Base-by-base conservation (phyloP, 148 eudicot species). In the Gaultheria prostrata region DNA sequence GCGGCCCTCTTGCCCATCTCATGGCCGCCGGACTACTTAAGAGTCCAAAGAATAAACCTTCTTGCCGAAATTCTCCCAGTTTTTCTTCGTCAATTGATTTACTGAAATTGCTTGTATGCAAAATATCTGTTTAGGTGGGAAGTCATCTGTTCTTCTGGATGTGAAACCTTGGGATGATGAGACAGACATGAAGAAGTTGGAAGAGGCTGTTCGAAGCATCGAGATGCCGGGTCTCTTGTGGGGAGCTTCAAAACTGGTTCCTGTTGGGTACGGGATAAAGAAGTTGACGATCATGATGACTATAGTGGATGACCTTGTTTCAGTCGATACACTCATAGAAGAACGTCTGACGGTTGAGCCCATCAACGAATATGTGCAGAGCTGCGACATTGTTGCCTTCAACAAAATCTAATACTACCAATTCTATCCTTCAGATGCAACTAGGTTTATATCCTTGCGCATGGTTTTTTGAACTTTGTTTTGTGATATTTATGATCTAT, bases 111-210 rank as follows among this genome's bases (percentile, higher is more conserved):
- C 59, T 87, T 18, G 81, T 59, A 46, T 18, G 48, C 49, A 73
- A 57, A 56, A 1, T 51, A 28, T 57, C 26, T 51, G 30, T 63
- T 79, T 86, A 97, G 98, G 97, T 87, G 99, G 99, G 32, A 97
- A 97, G 80, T 97, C 99, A 56, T 97, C 99, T 15, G 95, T 97
- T 79, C 97, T 97, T 78, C 51, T 97, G 91, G 99, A 97, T 83
- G 90, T 97, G 63, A 97, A 97, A 86, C 99, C 99, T n/a, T 94
- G 99, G 99, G 99, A 97, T 84, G 99, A 97, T 86, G 99, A 97
- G 89, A 97, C 99, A 0, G 99, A 97, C 89, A 97, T 94, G 99
- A 88, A 93, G 88, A 90, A 91, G 88, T 90, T 97, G 8, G 98
- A 97, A 87, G 99, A 94, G 89, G 89, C 92, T 83, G 99, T 97